Percentiles rank a stretch among this genome's conserved stretches.
Evolutionary conservation across 768 basidiomycete genomes (phyloP).

Genomic region (Arthromyces matolae): DNA sequence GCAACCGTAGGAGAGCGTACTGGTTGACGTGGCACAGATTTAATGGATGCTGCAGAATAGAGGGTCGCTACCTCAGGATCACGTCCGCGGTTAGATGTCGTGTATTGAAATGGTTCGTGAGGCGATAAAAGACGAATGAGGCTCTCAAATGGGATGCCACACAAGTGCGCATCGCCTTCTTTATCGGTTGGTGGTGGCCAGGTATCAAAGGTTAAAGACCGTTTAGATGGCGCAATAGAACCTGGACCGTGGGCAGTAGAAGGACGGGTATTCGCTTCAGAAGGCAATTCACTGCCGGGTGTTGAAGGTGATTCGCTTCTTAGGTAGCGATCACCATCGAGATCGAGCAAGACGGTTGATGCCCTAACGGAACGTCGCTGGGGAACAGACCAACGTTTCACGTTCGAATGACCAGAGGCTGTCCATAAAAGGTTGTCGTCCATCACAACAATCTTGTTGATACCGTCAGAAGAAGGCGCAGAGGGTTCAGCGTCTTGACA

Average conservation of each 20-base stretch:
- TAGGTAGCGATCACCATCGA: conserved; percentile 11
- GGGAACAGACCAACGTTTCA: conserved; percentile 81
- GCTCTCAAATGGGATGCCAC: conserved; percentile 68
- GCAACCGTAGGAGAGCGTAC: conserved; percentile 33
- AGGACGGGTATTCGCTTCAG: conserved; percentile 26
- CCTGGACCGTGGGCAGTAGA: conserved; percentile 26
- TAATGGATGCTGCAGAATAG: conserved; percentile 81
- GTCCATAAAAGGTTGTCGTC: conserved; percentile 90
- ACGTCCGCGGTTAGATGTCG: conserved; percentile 33
- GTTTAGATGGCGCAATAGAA: conserved; percentile 32
- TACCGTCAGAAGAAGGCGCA: conserved; percentile 41
- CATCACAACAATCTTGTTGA: conserved; percentile 79
- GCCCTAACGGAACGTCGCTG: conserved; percentile 37
- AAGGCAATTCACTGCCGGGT: conserved; percentile 13
- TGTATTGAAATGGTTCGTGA: conserved; percentile 53
- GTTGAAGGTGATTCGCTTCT: conserved; percentile 18
- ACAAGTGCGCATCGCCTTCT: conserved; percentile 36
- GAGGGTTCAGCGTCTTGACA: conserved; percentile 58
- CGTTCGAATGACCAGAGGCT: conserved; percentile 75
- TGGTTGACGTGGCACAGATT: conserved; percentile 53
- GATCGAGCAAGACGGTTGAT: conserved; percentile 13
- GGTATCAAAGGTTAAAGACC: conserved; percentile 32
- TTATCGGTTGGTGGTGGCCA: conserved; percentile 22
- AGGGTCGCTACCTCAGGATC: conserved; percentile 83
- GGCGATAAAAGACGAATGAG: conserved; percentile 68